Evolutionary conservation across 768 basidiomycete species (phyloP), one percentile per base, ranked within the genome.

Genomic region (Suillus ampliporus): DNA sequence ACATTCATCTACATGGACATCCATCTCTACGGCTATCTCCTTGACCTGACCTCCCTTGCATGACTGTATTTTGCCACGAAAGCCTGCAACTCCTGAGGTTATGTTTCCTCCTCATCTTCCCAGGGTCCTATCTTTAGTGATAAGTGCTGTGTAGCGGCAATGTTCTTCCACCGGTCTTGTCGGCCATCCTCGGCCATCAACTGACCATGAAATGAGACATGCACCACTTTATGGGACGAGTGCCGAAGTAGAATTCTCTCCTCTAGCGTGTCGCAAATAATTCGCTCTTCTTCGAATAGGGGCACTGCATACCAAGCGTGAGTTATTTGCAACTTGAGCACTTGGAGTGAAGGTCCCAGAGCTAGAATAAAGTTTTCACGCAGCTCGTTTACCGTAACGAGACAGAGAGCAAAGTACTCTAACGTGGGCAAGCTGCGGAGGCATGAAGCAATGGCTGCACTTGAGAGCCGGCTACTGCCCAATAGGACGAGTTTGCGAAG

Each of bases 401-500:
- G 63, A 2, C 73, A 74, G 26, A 82, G 66, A 1, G 77, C 76
- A 50, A 82, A 71, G 58, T 77, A 77, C 58, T 77, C 72, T 26
- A 81, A 68, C 28, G 41, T 56, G 0, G 66, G 63, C 37, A 80
- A 61, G 19, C 56, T 61, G 34, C 64, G 63, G 8, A 81, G 60
- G 52, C 73, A 78, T 17, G 68, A 61, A 17, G 74, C 65, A 26
- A 82, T 64, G 10, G 58, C 65, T 14, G 66, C 51, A 28, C 71
- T 75, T 9, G 75, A 72, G 9, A 82, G 66, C 5, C 74, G 71
- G 56, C 62, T 73, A 63, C 78, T 76, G 11, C 71, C 74, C 13
- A 81, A 71, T 13, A 80, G 72, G 53, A 78, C 73, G 13, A 82
- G 65, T 63, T 67, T 75, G 37, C 70, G 70, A 57, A 81, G 68